Percentiles rank a stretch among this genome's conserved stretches.
These are phyloP conservation scores for Adansonia gregorii DNA, from an alignment of 441 rosid species.

Conservation along the genomic window DNA sequence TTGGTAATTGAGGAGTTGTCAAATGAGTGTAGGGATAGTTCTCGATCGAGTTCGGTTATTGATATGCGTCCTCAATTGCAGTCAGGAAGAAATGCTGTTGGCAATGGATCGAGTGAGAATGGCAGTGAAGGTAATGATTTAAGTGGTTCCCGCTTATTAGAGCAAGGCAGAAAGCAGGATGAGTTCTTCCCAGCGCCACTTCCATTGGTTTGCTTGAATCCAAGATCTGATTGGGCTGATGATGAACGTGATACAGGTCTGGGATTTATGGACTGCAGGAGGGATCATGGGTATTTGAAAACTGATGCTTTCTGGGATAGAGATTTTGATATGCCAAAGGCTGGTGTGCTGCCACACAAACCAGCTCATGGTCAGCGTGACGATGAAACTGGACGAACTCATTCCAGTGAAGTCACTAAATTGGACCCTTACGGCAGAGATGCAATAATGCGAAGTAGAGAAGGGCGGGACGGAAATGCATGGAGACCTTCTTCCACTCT, in stretches of 20 bases:
- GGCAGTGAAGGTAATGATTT: conserved; percentile 37
- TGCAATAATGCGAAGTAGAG: conserved; percentile 52
- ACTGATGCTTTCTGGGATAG: conserved; percentile 73
- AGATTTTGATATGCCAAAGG: conserved; percentile 73
- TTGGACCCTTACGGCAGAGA: conserved; percentile 50
- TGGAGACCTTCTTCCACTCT: conserved; percentile 70
- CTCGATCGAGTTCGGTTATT: conserved; percentile 43
- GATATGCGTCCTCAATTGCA: conserved; percentile 68
- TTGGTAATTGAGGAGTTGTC: conserved; percentile 42
- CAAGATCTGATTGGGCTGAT: conserved; percentile 98
- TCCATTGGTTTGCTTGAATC: conserved; percentile 75
- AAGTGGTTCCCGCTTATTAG: conserved; percentile 44
- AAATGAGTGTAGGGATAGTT: conserved; percentile 47
- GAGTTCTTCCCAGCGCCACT: conserved; percentile 68
- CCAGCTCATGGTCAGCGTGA: conserved; percentile 57
- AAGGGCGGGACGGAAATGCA: conserved; percentile 62
- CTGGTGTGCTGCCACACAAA: conserved; percentile 63
- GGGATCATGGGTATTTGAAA: conserved; percentile 63
- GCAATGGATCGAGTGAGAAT: conserved; percentile 46
- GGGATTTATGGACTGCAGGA: conserved; percentile 57
- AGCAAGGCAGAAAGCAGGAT: conserved; percentile 61
- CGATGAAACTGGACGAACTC: conserved; percentile 60
- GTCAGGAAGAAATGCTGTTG: conserved; percentile 40
- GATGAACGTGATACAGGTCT: conserved; percentile 96
- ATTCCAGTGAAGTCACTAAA: conserved; percentile 62